These are phyloP conservation scores for Ogataea trehalophila DNA, from an alignment of 805 yeast genomes.

Conservation along the genomic window DNA sequence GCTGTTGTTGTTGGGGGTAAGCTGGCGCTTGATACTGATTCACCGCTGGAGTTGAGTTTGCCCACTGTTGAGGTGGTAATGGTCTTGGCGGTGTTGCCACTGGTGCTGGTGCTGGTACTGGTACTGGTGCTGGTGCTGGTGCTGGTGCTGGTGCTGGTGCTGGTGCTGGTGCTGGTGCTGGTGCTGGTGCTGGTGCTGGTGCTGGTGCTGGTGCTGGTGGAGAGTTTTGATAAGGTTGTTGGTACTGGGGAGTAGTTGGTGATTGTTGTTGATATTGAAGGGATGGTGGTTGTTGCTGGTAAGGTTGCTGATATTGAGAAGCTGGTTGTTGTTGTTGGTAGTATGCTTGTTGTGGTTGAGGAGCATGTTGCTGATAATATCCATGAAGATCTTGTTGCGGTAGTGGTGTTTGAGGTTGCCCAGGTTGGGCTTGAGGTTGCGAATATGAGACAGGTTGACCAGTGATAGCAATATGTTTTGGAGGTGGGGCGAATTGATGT, in stretches of 20 bases:
- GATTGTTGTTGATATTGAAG: constrained; percentile 5
- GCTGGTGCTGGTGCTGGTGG: neutral
- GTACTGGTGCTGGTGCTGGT: neutral
- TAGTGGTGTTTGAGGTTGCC: constrained; percentile 9
- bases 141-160: constrained; percentile 1
- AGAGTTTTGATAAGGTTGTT: neutral
- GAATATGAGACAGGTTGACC: constrained; percentile 17
- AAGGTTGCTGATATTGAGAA: constrained; percentile 6
- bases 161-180: constrained; percentile 6
- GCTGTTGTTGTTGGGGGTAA: constrained; percentile 7
- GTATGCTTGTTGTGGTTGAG: constrained; percentile 2
- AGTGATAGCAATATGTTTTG: constrained; percentile 20
- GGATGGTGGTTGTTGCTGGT: neutral
- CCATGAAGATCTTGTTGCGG: constrained; percentile 4
- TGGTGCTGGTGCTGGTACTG: constrained; percentile 1
- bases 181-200: constrained; percentile 4
- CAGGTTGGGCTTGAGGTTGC: constrained; percentile 16
- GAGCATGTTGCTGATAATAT: constrained; percentile 10
- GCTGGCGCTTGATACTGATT: constrained; percentile 3
- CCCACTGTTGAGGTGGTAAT: constrained; percentile 1
- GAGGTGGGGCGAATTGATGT: constrained; percentile 32
- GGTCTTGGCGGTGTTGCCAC: constrained; percentile 3
- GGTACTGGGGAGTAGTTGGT: neutral
- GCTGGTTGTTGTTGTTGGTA: constrained; percentile 7
- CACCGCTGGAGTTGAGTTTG: neutral